These are phyloP conservation scores for Lactarius indigo DNA, from an alignment of 768 basidiomycete species.

Conservation along the genomic window DNA sequence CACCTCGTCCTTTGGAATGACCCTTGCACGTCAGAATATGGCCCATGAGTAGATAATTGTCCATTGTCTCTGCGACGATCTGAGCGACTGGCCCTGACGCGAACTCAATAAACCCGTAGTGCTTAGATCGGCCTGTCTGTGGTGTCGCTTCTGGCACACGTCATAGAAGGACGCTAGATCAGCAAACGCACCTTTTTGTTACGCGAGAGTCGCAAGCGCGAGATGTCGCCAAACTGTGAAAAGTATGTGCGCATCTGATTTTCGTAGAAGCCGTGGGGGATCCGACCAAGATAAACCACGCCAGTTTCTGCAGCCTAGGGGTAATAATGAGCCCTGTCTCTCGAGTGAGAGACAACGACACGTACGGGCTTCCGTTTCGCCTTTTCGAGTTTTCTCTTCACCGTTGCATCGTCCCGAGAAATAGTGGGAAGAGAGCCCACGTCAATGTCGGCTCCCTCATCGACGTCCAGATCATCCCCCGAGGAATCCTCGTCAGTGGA, in stretches of 20 bases:
- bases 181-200: slow-evolving; percentile 73
- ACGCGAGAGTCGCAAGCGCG: slow-evolving; percentile 83
- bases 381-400: slow-evolving; percentile 55
- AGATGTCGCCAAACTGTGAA: slow-evolving; percentile 89
- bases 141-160: background rate
- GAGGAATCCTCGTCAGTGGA: slow-evolving; percentile 74
- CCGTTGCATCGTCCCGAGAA: slow-evolving; percentile 81
- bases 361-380: slow-evolving; percentile 64
- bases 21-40: slow-evolving; percentile 87
- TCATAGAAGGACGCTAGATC: background rate
- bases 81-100: slow-evolving; percentile 83
- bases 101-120: slow-evolving; percentile 97
- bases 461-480: slow-evolving; percentile 67
- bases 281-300: slow-evolving; percentile 82
- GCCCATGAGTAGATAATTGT: slow-evolving; percentile 95
- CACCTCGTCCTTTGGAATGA: slow-evolving; percentile 84
- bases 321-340: background rate
- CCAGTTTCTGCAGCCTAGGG: slow-evolving; percentile 65
- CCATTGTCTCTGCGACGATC: slow-evolving; percentile 98
- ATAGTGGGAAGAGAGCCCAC: slow-evolving; percentile 75
- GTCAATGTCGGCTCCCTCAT: slow-evolving; percentile 54
- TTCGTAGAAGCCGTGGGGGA: slow-evolving; percentile 98
- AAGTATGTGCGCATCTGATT: slow-evolving; percentile 92
- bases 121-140: slow-evolving; percentile 93
- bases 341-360: slow-evolving; percentile 4